Base-by-base conservation (phyloP, 257 asterid genomes). In the Jacaranda mimosifolia region DNA sequence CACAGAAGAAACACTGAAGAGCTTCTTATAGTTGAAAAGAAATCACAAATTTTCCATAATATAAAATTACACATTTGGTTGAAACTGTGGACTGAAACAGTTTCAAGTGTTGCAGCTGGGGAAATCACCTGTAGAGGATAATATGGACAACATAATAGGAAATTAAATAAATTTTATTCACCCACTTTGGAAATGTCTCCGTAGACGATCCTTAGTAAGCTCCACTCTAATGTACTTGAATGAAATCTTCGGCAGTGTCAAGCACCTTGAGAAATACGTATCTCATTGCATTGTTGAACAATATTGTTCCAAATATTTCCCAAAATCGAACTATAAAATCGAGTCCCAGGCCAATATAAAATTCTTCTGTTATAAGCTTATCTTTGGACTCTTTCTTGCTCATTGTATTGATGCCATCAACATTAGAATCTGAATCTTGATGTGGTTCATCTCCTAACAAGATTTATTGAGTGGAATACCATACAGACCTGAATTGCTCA, bases 311-410 rank as follows among this genome's bases (percentile, higher is more conserved):
- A 48, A 68, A 43, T 10, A 65, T 52, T 21, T 75, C 79, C 75
- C 79, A 73, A 38, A 79, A 79, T 45, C 79, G 71, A n/a, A 64
- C 15, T 6, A 79, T 9, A 13, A 72, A 79, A 32, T 79, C 79
- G 21, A 79, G 8, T 11, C 12, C 51, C 19, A n/a, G n/a, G n/a
- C n/a, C n/a, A 56, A 78, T n/a, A 35, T 63, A 78, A 32, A 70
- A 78, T 51, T 68, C 80, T 36, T 5, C 7, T 13, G 58, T 52
- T 32, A 78, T 60, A 38, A 82, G 6, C 40, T 69, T 80, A 39
- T 82, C 80, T 2, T 72, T 57, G 0, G 15, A 42, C 38, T 77
- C 71, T 26, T 0, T 9, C 14, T 14, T 39, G 42, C 9, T 64
- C 46, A 4, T 10, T 57, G 10, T 42, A 18, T 40, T 8, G 13